Conservation (phyloP, 495 filamentous ascomycete genomes). For the Penicillium robsamsonii region DNA sequence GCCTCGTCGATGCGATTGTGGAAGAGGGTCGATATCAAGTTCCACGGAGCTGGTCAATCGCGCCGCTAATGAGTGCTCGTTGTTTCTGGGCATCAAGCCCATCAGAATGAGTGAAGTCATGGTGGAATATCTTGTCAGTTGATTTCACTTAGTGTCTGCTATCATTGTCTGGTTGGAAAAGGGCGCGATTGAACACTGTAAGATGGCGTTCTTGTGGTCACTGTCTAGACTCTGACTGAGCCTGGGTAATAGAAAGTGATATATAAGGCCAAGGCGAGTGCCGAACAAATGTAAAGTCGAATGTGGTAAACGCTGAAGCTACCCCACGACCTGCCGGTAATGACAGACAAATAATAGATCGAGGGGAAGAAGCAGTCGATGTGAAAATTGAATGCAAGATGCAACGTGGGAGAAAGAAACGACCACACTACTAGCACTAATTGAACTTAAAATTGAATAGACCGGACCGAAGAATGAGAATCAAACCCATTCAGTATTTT, state of each 20-base stretch:
- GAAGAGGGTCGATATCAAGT: conserved; percentile 46
- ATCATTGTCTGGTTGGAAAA: neutral
- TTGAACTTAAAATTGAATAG: conserved; percentile 25
- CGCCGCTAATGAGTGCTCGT: conserved; percentile 20
- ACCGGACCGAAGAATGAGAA: neutral
- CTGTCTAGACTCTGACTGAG: neutral
- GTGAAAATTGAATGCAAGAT: neutral
- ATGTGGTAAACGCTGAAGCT: neutral
- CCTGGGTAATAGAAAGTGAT: neutral
- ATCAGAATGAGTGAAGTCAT: conserved; percentile 30
- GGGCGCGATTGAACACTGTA: neutral
- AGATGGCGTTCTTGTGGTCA: neutral
- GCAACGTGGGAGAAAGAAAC: conserved; percentile 5
- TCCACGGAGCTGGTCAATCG: conserved; percentile 18
- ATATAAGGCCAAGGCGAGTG: neutral
- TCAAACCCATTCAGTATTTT: neutral
- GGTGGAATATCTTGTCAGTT: conserved; percentile 1
- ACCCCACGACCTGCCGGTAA: neutral
- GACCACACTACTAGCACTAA: conserved; percentile 5
- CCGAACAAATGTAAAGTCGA: neutral
- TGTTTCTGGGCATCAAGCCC: conserved; percentile 19
- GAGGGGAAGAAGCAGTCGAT: neutral
- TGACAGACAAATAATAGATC: conserved; percentile 5
- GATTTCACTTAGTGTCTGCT: neutral
- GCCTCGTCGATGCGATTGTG: conserved; percentile 47